Percentiles rank a stretch among this genome's conserved stretches.
Conservation (phyloP, 2,329 filamentous ascomycete genomes). For the Paraphaeosphaeria minitans region DNA sequence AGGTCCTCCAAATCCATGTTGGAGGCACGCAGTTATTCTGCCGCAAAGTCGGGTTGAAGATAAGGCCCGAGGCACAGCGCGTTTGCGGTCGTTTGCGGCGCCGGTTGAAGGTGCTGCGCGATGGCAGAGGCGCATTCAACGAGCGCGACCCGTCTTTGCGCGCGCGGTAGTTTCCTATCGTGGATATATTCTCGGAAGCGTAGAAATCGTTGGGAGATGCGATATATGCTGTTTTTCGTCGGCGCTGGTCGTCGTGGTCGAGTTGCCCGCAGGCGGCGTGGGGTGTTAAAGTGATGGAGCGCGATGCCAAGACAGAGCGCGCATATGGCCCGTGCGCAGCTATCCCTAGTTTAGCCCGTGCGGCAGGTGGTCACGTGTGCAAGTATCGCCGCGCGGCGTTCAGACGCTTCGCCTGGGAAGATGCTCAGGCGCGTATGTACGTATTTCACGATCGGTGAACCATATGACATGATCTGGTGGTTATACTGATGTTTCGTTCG, state of each 20-base stretch:
- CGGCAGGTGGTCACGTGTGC: too few species aligned
- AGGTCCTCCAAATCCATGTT: constrained; percentile 25
- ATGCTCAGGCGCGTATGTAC: neutral
- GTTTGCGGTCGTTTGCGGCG: neutral
- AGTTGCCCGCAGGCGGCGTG: constrained; percentile 21
- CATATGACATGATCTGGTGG: neutral
- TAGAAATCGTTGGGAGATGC: neutral
- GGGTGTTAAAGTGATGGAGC: constrained; percentile 28
- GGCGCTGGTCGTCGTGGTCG: constrained; percentile 15
- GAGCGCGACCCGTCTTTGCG: neutral
- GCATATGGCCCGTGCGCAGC: neutral
- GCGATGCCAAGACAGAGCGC: neutral
- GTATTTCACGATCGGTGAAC: neutral
- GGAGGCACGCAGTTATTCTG: neutral
- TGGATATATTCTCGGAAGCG: neutral
- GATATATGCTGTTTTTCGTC: constrained; percentile 5
- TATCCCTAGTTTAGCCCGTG: too few species aligned
- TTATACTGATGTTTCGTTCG: neutral
- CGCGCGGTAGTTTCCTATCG: neutral
- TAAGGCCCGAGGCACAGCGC: neutral
- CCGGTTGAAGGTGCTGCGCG: neutral
- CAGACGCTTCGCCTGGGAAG: neutral
- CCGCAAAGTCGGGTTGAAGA: neutral
- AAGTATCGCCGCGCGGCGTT: neutral
- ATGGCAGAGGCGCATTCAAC: neutral